Evolutionary conservation across 495 filamentous ascomycete species (phyloP), one percentile per base, ranked within the genome.

Genomic region (Xanthoparmelia taractica): DNA sequence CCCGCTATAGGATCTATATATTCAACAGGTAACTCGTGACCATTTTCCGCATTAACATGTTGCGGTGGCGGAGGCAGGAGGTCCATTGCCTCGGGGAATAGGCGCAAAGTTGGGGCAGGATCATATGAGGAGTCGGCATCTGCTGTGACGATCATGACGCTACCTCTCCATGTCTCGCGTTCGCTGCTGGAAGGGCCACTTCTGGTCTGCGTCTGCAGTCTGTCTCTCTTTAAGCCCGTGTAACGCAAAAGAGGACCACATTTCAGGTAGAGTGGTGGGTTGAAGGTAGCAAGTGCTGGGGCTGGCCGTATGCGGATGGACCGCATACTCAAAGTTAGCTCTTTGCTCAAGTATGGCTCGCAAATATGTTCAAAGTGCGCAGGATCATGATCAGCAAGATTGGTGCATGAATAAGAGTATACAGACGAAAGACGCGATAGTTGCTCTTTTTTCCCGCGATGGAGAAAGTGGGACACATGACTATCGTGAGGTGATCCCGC

Each of bases 1-100:
- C 92, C 92, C n/a, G 89, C 91, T 52, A 93, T 82, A 0, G 92
- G 91, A 67, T 97, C 92, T 11, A 96, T 82, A 73, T 93, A 93
- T 72, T 94, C 91, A 6, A 86, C 85, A 4, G 87, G 79, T 48
- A 94, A 78, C 20, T 85, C 76, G 36, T 78, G 76, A 41, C 81
- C 80, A 41, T 76, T 74, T 47, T 88, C 86, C 5, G 79, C 83
- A 48, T 84, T 79, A 45, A 93, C 72, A 63, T 89, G 78, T 15
- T 78, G 78, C 13, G 89, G 88, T 6, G 92, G 92, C n/a, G 88
- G 89, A 41, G 90, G 90, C 1, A 92, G 76, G 31, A 95, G 79
- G 65, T 95, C 88, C 74, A 90, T 88, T 1, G 91, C 87, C 70
- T 96, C 92, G 20, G 83, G 83, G 72, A 96, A 98, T 6, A 98